A percentile compares a stretch with the other conserved stretches of the same genome.
Conservation (phyloP, 352 stramenopile species). For the Blastocystis sp. region DNA sequence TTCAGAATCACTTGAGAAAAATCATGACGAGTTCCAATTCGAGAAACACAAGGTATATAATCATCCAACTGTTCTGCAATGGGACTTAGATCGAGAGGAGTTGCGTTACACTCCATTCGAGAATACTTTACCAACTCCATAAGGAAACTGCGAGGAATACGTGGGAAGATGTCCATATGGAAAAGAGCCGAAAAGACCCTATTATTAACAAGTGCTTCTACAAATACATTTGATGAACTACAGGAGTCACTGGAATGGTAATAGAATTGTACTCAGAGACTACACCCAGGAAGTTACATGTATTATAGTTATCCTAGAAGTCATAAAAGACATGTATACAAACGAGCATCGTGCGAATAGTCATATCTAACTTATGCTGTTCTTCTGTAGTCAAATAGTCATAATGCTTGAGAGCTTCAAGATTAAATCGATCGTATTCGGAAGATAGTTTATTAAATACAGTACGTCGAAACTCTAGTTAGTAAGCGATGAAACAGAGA, state of each 20-base stretch:
- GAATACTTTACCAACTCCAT: not conserved
- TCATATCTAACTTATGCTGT: not conserved
- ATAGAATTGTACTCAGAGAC: slow-evolving; percentile 10
- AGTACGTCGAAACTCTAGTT: not conserved
- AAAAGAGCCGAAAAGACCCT: slow-evolving; percentile 26
- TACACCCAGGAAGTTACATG: slow-evolving; percentile 2
- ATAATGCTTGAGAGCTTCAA: not conserved
- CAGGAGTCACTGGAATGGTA: not conserved
- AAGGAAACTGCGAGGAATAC: not conserved
- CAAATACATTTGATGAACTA: slow-evolving; percentile 16
- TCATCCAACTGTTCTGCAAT: not conserved
- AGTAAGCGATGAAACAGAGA: not conserved
- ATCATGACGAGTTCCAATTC: not conserved
- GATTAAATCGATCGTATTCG: slow-evolving; percentile 29
- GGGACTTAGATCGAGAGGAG: not conserved
- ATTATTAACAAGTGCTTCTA: not conserved
- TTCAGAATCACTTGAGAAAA: slow-evolving; percentile 49
- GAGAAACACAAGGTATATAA: not conserved
- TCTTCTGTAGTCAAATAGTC: not conserved
- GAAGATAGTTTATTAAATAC: slow-evolving; percentile 2
- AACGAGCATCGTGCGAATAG: slow-evolving; percentile 3
- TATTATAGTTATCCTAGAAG: slow-evolving; percentile 7
- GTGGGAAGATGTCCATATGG: slow-evolving; percentile 50
- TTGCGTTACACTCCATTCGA: slow-evolving; percentile 29
- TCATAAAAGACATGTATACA: not conserved